Conservation (phyloP, 345 rosid genomes). For the Acer campestre region DNA sequence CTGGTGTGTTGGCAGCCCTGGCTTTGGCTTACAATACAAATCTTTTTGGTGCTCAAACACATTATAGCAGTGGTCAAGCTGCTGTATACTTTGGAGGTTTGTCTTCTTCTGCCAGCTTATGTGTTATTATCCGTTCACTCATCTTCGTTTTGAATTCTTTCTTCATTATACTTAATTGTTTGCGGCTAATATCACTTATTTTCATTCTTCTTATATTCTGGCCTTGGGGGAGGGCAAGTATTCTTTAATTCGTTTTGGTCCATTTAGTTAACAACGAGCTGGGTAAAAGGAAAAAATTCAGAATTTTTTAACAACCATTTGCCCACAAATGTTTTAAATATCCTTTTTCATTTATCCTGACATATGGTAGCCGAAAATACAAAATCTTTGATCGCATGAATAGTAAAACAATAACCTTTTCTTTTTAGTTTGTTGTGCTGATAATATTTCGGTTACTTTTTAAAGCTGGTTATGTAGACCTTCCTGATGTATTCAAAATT, state of each 20-base stretch:
- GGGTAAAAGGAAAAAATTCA: too few species aligned
- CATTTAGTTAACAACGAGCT: too few species aligned
- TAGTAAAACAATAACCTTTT: background rate
- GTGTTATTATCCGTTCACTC: background rate
- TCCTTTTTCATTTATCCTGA: background rate
- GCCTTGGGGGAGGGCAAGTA: background rate
- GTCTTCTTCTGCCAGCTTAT: constrained; percentile 14
- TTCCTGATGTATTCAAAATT: constrained; percentile 82
- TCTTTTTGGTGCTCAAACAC: constrained; percentile 95
- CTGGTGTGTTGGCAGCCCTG: constrained; percentile 71
- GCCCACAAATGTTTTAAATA: background rate
- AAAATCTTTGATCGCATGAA: background rate
- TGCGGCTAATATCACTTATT: background rate
- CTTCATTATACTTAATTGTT: background rate
- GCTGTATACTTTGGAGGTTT: constrained; percentile 97
- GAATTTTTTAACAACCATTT: background rate
- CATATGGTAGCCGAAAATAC: background rate
- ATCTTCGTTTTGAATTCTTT: background rate
- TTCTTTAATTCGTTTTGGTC: background rate
- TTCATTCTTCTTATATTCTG: background rate
- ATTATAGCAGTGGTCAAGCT: constrained; percentile 98
- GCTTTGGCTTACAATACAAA: constrained; percentile 91
- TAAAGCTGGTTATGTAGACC: constrained; percentile 90
- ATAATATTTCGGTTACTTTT: constrained; percentile 8
- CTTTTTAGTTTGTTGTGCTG: background rate